Conservation (phyloP, 345 rosid species). For the Psidium friedrichsthalianum region DNA sequence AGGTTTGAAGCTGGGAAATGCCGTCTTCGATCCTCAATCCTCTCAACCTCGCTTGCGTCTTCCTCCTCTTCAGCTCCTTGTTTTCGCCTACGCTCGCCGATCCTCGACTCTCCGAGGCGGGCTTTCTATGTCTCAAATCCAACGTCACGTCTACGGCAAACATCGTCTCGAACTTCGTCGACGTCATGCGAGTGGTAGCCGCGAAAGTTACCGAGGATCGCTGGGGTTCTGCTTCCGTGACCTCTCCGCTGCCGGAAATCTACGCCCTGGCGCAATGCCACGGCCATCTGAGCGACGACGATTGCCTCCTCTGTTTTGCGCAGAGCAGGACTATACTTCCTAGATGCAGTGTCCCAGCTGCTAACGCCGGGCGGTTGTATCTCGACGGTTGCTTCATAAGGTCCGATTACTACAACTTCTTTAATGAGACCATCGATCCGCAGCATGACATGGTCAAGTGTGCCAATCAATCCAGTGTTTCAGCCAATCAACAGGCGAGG, state of each 20-base stretch:
- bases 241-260: slow-evolving; percentile 5
- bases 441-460: slow-evolving; percentile 20
- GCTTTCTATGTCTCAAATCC: slow-evolving; percentile 25
- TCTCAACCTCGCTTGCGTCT: not conserved
- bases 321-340: slow-evolving; percentile 41
- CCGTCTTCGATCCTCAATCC: not conserved
- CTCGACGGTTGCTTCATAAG: slow-evolving; percentile 67
- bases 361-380: slow-evolving; percentile 30
- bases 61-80: not conserved
- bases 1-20: not conserved
- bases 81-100: slow-evolving; percentile 4
- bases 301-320: slow-evolving; percentile 57
- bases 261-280: slow-evolving; percentile 52
- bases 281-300: slow-evolving; percentile 42
- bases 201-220: slow-evolving; percentile 6
- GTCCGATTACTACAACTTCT: slow-evolving; percentile 44
- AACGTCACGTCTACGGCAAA: not conserved
- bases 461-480: not conserved
- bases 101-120: slow-evolving; percentile 28
- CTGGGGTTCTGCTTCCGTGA: slow-evolving; percentile 21
- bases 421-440: slow-evolving; percentile 21
- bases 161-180: slow-evolving; percentile 28
- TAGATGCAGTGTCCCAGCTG: slow-evolving; percentile 30
- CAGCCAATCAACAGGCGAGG: not conserved
- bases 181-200: slow-evolving; percentile 30